Base-by-base conservation (phyloP, 2,329 filamentous ascomycete genomes). In the Aspergillus ochraceus region DNA sequence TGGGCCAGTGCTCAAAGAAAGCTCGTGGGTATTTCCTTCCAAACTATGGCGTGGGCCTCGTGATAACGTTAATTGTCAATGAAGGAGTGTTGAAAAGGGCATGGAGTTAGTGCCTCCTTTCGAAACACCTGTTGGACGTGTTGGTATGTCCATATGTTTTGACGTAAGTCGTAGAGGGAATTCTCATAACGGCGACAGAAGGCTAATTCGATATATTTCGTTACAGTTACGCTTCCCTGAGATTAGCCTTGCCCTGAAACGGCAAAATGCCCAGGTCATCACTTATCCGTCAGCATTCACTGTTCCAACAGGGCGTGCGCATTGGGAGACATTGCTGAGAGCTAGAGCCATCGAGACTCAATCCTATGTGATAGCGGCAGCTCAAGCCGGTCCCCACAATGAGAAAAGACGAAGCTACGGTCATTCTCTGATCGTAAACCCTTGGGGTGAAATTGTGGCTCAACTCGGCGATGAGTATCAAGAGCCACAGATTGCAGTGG, bases 201-300 rank as follows among this genome's bases (percentile, higher is more conserved):
- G 19, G 11, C 1, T 26, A 17, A 24, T 19, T 20, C 47, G 24
- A 32, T 47, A 30, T 17, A 26, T 12, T 19, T n/a, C n/a, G 19
- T 6, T 20, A 30, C 60, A 84, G 81, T 77, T 97, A 63, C 86
- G 92, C 1, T 96, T 95, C 71, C 86, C 92, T 0, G 91, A 96
- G 71, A 84, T 90, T 9, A 85, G 86, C 0, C 75, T 95, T 10
- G 82, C 86, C 1, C 82, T 96, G 19, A 84, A 86, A 29, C 78
- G 84, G 6, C 84, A 86, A 57, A 81, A 84, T 22, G 91, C 92
- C 1, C 87, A 97, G 63, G 80, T 97, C 55, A 80, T 97, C 53
- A 87, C 91, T 0, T 97, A 94, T 71, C 94, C 94, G 0, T 94
- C 90, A 6, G 94, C 94, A 4, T 98, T 97, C 71, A 97, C 93